A percentile compares a stretch with the other conserved stretches of the same genome.
Evolutionary conservation across 805 yeast species (phyloP).

Genomic region (Nakazawaea ernobii): DNA sequence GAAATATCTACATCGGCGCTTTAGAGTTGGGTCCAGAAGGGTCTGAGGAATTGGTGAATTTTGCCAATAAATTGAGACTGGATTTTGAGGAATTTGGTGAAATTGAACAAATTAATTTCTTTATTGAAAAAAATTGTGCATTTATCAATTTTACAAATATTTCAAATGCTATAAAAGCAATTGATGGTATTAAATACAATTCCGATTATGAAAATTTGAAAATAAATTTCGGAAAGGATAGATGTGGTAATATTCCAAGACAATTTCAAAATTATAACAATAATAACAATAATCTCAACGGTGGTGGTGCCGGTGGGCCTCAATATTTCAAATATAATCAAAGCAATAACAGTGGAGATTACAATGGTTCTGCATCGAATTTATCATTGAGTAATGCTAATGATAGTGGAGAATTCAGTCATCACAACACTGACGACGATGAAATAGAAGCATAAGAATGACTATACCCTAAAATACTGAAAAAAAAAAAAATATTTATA

Average conservation of each 20-base stretch:
- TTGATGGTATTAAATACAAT: conserved; percentile 81
- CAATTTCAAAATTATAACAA: conserved; percentile 34
- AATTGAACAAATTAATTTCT: conserved; percentile 88
- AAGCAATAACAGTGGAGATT: not conserved
- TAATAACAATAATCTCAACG: not conserved
- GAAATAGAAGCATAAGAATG: not conserved
- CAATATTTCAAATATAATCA: not conserved
- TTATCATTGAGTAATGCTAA: not conserved
- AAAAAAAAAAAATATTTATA: not conserved
- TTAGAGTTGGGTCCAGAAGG: conserved; percentile 22
- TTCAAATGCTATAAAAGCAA: conserved; percentile 85
- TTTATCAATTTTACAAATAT: conserved; percentile 90
- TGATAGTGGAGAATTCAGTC: not conserved
- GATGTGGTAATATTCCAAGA: conserved; percentile 93
- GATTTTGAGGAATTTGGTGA: conserved; percentile 86
- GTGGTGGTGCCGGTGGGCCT: not conserved
- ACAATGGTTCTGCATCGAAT: not conserved
- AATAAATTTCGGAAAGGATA: conserved; percentile 88
- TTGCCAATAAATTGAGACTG: conserved; percentile 45
- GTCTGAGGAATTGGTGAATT: not conserved
- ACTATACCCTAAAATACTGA: not conserved
- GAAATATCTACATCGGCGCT: conserved; percentile 85
- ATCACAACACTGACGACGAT: not conserved
- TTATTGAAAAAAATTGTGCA: conserved; percentile 80
- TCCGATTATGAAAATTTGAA: conserved; percentile 64